Percentiles rank a stretch among this genome's conserved stretches.
These are phyloP conservation scores for Elongisporangium anandrum DNA, from an alignment of 352 stramenopile species.

Conservation along the genomic window DNA sequence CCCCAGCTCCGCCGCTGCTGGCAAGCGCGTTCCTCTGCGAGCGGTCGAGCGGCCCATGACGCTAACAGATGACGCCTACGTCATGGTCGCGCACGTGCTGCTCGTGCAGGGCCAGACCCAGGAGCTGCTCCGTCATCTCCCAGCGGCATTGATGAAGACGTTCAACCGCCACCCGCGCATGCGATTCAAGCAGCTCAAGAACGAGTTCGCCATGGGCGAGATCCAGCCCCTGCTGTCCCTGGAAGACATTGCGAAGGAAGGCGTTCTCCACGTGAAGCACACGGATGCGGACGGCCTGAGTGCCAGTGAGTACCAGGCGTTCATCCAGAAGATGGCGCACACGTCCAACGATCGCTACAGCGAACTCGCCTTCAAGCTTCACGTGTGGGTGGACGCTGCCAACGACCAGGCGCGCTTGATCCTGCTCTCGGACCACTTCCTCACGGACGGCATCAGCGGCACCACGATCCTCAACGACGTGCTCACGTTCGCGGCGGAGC, in stretches of 20 bases:
- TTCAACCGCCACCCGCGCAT: slow-evolving; percentile 47
- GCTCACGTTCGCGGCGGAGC: slow-evolving; percentile 14
- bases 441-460: slow-evolving; percentile 34
- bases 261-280: no score
- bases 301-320: not conserved
- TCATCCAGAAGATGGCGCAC: slow-evolving; percentile 19
- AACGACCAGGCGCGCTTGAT: slow-evolving; percentile 25
- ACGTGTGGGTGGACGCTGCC: slow-evolving; percentile 28
- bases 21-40: slow-evolving; percentile 23
- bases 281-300: slow-evolving; percentile 14
- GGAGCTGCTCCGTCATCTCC: slow-evolving; percentile 27
- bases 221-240: slow-evolving; percentile 30
- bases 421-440: slow-evolving; percentile 45
- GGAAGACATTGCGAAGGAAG: slow-evolving; percentile 20
- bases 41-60: slow-evolving; percentile 32
- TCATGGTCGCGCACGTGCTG: slow-evolving; percentile 32
- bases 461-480: slow-evolving; percentile 31
- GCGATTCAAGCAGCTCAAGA: slow-evolving; percentile 25
- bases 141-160: slow-evolving; percentile 18
- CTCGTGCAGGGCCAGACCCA: slow-evolving; percentile 21
- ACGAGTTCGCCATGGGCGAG: slow-evolving; percentile 32
- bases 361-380: slow-evolving; percentile 47
- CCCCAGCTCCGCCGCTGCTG: slow-evolving; percentile 1
- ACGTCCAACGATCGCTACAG: slow-evolving; percentile 42
- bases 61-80: slow-evolving; percentile 18